These are phyloP conservation scores for Meredithiella fracta DNA, from an alignment of 2,329 filamentous ascomycete genomes.

Conservation along the genomic window DNA sequence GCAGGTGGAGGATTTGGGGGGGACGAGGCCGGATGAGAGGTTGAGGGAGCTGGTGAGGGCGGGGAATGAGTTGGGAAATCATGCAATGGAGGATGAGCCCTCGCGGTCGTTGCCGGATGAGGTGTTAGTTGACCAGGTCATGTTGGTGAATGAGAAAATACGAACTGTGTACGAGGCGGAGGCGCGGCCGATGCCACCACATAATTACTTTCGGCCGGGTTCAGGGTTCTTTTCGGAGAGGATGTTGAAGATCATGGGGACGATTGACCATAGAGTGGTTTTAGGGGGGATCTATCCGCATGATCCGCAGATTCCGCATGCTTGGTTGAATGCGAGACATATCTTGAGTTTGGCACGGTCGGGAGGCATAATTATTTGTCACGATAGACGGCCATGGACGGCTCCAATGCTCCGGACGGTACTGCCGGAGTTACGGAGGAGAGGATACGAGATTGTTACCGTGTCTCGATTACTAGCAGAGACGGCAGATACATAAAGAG, in stretches of 20 bases:
- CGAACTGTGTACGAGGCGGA: constrained; percentile 36
- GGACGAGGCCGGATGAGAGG: constrained; percentile 26
- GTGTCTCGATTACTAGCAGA: constrained; percentile 47
- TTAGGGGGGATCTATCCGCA: constrained; percentile 78
- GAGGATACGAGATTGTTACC: constrained; percentile 56
- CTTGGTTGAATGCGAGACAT: constrained; percentile 57
- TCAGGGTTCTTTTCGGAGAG: constrained; percentile 63
- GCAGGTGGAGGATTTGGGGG: constrained; percentile 41
- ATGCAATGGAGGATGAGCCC: constrained; percentile 78
- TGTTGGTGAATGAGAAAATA: constrained; percentile 45
- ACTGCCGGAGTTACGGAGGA: constrained; percentile 50
- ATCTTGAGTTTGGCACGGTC: constrained; percentile 63
- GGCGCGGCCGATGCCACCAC: constrained; percentile 28
- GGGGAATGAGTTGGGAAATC: constrained; percentile 66
- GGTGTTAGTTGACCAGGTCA: constrained; percentile 47
- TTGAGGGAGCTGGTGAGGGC: constrained; percentile 41
- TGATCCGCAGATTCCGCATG: constrained; percentile 65
- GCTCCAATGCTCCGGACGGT: constrained; percentile 59
- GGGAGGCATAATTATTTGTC: constrained; percentile 69
- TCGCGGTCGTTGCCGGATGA: constrained; percentile 42
- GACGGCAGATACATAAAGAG: background rate
- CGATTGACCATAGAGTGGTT: constrained; percentile 54
- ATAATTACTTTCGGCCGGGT: constrained; percentile 65
- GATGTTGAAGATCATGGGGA: constrained; percentile 46
- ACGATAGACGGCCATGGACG: constrained; percentile 74